phyloP scores from a whole-genome alignment of 2,329 filamentous ascomycete genomes.

The Golovinomyces cichoracearum region DNA sequence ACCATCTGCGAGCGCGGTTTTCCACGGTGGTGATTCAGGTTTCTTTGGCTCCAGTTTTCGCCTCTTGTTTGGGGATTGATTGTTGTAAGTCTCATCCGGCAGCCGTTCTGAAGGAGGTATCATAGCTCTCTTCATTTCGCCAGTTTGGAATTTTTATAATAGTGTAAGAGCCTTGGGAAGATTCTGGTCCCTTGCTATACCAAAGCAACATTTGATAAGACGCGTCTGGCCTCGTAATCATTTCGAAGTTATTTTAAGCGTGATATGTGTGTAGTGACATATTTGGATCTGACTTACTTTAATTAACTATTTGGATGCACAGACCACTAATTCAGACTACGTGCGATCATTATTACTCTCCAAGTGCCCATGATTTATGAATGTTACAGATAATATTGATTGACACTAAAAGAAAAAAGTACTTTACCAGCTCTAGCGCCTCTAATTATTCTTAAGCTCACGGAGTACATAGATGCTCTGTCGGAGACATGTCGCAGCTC shows the following conservation, averaged over 20 bases:
- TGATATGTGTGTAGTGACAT: too few relatives aligned
- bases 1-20: constrained; percentile 56
- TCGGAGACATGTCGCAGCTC: constrained; percentile 29
- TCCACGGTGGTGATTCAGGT: constrained; percentile 72
- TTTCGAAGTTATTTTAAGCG: neutral
- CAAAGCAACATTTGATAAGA: constrained; percentile 2
- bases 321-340: neutral
- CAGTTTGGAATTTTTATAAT: neutral
- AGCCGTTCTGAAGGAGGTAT: neutral
- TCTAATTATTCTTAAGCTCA: too few relatives aligned
- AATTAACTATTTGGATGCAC: neutral
- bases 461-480: constrained; percentile 29
- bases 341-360: too few relatives aligned
- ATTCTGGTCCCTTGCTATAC: neutral
- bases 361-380: too few relatives aligned
- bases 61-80: constrained; percentile 31
- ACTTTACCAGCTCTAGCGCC: too few relatives aligned
- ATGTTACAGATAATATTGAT: too few relatives aligned
- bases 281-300: too few relatives aligned
- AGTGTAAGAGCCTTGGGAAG: neutral
- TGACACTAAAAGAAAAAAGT: too few relatives aligned
- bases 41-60: constrained; percentile 31
- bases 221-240: neutral
- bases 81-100: neutral
- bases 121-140: neutral